Base-by-base conservation (phyloP, 2,329 filamentous ascomycete genomes). In the Sporothrix schenckii region DNA sequence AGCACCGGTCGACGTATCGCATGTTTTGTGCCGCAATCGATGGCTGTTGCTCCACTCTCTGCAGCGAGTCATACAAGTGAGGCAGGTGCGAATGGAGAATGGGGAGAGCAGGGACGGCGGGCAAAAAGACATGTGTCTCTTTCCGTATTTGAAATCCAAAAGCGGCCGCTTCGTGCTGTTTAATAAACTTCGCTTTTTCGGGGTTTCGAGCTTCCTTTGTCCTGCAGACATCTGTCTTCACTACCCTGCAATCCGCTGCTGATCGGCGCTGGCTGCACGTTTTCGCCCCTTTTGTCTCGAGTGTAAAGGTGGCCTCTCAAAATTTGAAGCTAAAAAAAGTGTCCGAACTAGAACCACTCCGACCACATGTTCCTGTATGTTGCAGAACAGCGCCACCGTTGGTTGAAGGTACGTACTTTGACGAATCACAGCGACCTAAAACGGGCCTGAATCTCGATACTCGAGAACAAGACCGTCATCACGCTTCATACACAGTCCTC, bases 71-170 rank as follows among this genome's bases (percentile, higher is more conserved):
- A 63, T 61, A 61, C 56, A 44, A 61, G 53, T 39, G 41, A 47
- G 41, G 41, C 21, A 63, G 10, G 44, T 21, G 61, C 30, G 27
- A 53, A 34, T 24, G 14, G 5, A 10, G 10, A 9, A 21, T 21
- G 41, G 13, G 11, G 39, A n/a, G n/a, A 47, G 13, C n/a, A 44
- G 21, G 56, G 21, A 27, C 34, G 13, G 41, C 24, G 24, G 13
- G 21, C 39, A 67, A 60, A 27, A 56, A 50, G 66, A 68, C 66
- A 68, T 58, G 66, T 68, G 53, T 41, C 53, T 24, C 41, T 44
- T 68, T 60, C 39, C 27, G 21, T 50, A 53, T 68, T 68, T 39
- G 30, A 60, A 58, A 58, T 47, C 52, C 53, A 30, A 58, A 60
- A 9, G 14, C 41, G 52, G 53, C 39, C 11, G 14, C 21, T 53